Conservation (phyloP, 805 yeast genomes). For the Priceomyces carsonii region DNA sequence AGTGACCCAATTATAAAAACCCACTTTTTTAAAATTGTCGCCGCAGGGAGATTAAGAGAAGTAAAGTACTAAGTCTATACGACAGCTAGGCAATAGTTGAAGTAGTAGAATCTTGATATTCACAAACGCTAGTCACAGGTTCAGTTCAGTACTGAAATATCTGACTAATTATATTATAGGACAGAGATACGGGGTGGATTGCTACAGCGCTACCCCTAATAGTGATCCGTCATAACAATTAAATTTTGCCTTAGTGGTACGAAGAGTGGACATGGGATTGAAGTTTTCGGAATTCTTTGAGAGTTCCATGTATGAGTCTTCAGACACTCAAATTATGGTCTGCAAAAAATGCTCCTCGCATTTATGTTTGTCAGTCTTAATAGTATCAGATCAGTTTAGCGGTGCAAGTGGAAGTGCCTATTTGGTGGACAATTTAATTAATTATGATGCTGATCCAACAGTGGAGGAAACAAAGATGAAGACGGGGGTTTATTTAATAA, state of each 20-base stretch:
- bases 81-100: background rate
- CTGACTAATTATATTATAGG: no score
- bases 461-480: slow-evolving; percentile 37
- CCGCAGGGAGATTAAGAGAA: slow-evolving; percentile 2
- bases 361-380: slow-evolving; percentile 36
- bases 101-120: background rate
- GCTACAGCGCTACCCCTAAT: slow-evolving; percentile 2
- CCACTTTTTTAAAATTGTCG: background rate
- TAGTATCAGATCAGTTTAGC: slow-evolving; percentile 38
- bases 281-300: slow-evolving; percentile 41
- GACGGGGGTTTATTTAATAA: slow-evolving; percentile 40
- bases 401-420: slow-evolving; percentile 44
- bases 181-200: slow-evolving; percentile 3
- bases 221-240: no score
- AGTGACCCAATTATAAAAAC: slow-evolving; percentile 5
- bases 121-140: no score
- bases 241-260: no score
- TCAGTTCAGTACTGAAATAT: no score
- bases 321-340: slow-evolving; percentile 38
- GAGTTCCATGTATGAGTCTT: slow-evolving; percentile 33
- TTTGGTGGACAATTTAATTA: slow-evolving; percentile 40
- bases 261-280: slow-evolving; percentile 38
- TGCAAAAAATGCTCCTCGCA: slow-evolving; percentile 44
- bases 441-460: slow-evolving; percentile 25
- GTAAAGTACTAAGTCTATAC: background rate